Conservation (phyloP, 202 grass and related monocot species). For the Zizania palustris region DNA sequence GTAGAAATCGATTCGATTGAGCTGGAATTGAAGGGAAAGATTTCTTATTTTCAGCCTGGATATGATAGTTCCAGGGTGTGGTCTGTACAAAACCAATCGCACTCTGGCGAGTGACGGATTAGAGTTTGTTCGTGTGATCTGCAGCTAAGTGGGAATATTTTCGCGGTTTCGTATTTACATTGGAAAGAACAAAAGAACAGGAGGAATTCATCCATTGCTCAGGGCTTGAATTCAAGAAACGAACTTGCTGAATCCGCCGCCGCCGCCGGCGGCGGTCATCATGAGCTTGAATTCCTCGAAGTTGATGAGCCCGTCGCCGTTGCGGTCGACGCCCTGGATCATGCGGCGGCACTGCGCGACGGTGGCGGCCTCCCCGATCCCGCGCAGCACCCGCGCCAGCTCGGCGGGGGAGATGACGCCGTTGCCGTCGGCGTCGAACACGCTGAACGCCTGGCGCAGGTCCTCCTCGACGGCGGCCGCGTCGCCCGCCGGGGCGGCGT, state of each 20-base stretch:
- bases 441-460: slow-evolving; percentile 67
- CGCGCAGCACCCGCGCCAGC: slow-evolving; percentile 62
- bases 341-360: slow-evolving; percentile 80
- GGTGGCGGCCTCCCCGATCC: slow-evolving; percentile 72
- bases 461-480: slow-evolving; percentile 61
- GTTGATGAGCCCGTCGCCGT: slow-evolving; percentile 70
- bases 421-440: slow-evolving; percentile 80
- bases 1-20: background rate
- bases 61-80: background rate
- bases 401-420: slow-evolving; percentile 76
- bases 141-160: background rate
- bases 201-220: too few species aligned
- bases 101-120: background rate
- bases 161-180: slow-evolving; percentile 29
- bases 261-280: slow-evolving; percentile 60
- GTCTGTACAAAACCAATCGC: background rate
- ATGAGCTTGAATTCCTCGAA: slow-evolving; percentile 97
- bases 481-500: slow-evolving; percentile 6
- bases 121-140: background rate
- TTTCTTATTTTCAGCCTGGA: background rate
- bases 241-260: slow-evolving; percentile 32
- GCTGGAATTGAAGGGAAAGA: background rate
- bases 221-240: background rate
- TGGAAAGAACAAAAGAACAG: slow-evolving; percentile 24
- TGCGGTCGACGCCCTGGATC: slow-evolving; percentile 85